Base-by-base conservation (phyloP, 352 stramenopile species). In the Globisporangium mamillatum region DNA sequence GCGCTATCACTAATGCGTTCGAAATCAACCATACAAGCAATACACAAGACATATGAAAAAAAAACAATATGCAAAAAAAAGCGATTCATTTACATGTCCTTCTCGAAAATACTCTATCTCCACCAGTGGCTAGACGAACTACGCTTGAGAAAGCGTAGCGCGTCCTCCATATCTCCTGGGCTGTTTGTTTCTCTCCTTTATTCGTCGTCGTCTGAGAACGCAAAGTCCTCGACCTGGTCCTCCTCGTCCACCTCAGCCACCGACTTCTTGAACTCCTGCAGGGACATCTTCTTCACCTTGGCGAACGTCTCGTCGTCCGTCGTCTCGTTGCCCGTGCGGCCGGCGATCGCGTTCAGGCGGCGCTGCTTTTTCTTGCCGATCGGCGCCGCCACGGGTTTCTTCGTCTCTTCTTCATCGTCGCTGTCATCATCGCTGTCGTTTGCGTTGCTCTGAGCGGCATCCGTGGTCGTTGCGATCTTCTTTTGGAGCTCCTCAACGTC, bases 211-310 rank as follows among this genome's bases (percentile, higher is more conserved):
- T 80, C 78, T 3, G 82, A 94, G 69, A 91, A 93, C 61, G 80
- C 72, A 71, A 93, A 91, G 74, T 95, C 85, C 57, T 84, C 84
- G 27, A 95, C 87, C 64, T 90, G 70, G 66, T 95, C 87, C 9
- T 70, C 84, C 20, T 77, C 85, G 64, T 95, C 84, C 7, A 95
- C 81, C 20, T 75, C 73, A 4, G 82, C 86, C 46, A 94, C 84
- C 36, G 84, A 88, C 67, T 90, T 82, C 66, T 90, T 84, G 72
- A 94, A 94, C 63, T 94, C 84, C 59, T 86, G 76, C n/a, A 94
- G 82, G 54, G 82, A 88, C 86, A 94, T 93, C 38, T 84, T 72
- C 76, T 92, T 92, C 46, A 93, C 86, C 73, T 91, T 88, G 48
- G 72, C 71, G 58, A 88, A 80, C 2, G 83, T 89, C 67, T 87